A percentile compares a stretch with the other conserved stretches of the same genome.
These are phyloP conservation scores for Paramecium pentaurelia DNA, from an alignment of 73 alveolate genomes.

Conservation along the genomic window DNA sequence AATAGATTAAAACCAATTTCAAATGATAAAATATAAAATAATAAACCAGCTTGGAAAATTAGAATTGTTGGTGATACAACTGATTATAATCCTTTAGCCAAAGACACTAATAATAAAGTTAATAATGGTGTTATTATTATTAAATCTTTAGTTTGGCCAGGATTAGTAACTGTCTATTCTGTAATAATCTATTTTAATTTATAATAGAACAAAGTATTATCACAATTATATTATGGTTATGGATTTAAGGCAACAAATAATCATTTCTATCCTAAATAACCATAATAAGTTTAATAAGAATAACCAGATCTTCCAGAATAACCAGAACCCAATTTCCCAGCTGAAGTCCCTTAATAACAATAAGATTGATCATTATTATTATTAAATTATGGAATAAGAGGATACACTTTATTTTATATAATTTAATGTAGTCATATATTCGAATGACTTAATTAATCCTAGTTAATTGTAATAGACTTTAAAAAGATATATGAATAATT, in stretches of 20 bases:
- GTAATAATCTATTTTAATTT: not conserved
- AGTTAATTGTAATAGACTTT: too few species aligned
- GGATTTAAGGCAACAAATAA: constrained; percentile 86
- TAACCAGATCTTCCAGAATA: constrained; percentile 75
- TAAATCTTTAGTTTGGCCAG: constrained; percentile 95
- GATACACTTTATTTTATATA: not conserved
- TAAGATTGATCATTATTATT: constrained; percentile 7
- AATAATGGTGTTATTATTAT: constrained; percentile 81
- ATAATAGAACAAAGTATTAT: constrained; percentile 71
- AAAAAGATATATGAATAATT: too few species aligned
- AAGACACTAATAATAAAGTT: constrained; percentile 74
- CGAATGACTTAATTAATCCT: too few species aligned
- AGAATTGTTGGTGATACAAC: constrained; percentile 82
- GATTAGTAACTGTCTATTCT: constrained; percentile 78
- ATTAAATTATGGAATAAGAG: constrained; percentile 40
- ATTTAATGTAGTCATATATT: too few species aligned
- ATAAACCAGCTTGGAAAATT: constrained; percentile 70
- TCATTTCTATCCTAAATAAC: constrained; percentile 76
- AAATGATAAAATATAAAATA: constrained; percentile 67
- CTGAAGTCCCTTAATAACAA: constrained; percentile 15
- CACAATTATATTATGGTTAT: constrained; percentile 90
- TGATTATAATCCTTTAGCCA: constrained; percentile 71
- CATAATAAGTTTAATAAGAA: constrained; percentile 75
- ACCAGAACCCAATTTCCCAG: constrained; percentile 76
- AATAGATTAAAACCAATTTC: constrained; percentile 63